Conservation (phyloP, 2,329 filamentous ascomycete species). For the Myrmaecium sp. region DNA sequence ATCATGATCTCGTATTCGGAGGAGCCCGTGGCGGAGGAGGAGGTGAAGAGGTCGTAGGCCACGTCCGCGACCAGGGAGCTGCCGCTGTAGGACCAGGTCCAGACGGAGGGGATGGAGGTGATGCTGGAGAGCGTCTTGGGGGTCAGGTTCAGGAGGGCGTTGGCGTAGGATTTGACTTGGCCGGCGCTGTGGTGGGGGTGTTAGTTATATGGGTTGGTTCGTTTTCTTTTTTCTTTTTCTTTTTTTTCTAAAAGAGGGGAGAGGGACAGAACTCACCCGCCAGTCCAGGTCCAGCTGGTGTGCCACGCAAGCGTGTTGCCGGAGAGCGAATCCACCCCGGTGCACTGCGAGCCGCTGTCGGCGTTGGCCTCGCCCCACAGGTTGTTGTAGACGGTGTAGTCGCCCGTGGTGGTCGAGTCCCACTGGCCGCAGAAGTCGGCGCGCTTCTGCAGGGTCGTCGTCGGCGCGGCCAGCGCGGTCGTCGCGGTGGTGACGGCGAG, state of each 20-base stretch:
- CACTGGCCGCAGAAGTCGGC: constrained; percentile 18
- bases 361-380: constrained; percentile 27
- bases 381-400: constrained; percentile 23
- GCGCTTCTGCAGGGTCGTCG: constrained; percentile 12
- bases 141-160: constrained; percentile 21
- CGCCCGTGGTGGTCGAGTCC: constrained; percentile 11
- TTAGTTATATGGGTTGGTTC: too few species aligned
- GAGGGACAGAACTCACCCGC: constrained; percentile 19
- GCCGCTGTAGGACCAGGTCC: constrained; percentile 34
- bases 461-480: constrained; percentile 13
- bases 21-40: constrained; percentile 26
- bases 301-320: constrained; percentile 25
- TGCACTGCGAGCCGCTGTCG: constrained; percentile 29
- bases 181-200: constrained; percentile 8
- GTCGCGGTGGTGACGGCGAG: constrained; percentile 13
- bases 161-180: constrained; percentile 28
- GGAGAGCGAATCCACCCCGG: constrained; percentile 22
- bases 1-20: constrained; percentile 50
- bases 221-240: too few species aligned
- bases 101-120: constrained; percentile 26
- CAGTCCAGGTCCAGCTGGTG: constrained; percentile 26
- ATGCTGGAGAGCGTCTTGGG: constrained; percentile 19
- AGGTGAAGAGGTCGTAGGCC: constrained; percentile 45
- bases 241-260: too few species aligned
- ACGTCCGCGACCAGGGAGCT: constrained; percentile 37